phyloP scores from a whole-genome alignment of 1,284 basidiomycete genomes.

The Ustilago esculenta region DNA sequence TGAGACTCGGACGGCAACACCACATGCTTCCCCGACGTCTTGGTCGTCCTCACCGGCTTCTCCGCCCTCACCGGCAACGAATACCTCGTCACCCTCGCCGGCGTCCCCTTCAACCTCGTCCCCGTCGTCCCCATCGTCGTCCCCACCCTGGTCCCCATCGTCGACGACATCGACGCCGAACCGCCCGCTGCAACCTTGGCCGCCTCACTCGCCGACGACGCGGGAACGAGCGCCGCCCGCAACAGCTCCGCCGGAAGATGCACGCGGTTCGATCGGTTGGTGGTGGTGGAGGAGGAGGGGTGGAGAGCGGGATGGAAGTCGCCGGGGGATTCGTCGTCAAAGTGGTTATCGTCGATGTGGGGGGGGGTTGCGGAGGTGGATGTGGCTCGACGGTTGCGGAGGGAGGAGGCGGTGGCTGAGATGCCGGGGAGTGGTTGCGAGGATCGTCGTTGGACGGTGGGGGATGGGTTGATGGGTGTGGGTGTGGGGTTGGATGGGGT shows the following conservation, averaged over 20 bases:
- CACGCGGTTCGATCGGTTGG: constrained; percentile 11
- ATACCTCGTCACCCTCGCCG: constrained; percentile 61
- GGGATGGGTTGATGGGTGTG: constrained; percentile 9
- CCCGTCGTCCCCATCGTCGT: constrained; percentile 45
- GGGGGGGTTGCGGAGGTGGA: constrained; percentile 25
- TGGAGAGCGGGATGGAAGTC: constrained; percentile 49
- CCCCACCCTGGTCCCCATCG: constrained; percentile 64
- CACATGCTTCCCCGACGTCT: constrained; percentile 90
- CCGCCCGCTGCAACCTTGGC: constrained; percentile 9
- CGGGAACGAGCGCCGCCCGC: constrained; percentile 26
- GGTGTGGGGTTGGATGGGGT: constrained; percentile 3
- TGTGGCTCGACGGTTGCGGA: constrained; percentile 51
- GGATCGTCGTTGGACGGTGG: constrained; percentile 39
- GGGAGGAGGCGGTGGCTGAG: constrained; percentile 60
- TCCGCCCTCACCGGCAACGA: constrained; percentile 64
- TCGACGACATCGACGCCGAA: constrained; percentile 30
- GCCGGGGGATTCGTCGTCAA: constrained; percentile 58
- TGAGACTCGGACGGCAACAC: constrained; percentile 89
- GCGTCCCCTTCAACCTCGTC: constrained; percentile 62
- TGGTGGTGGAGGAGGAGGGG: constrained; percentile 27
- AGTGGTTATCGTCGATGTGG: constrained; percentile 51
- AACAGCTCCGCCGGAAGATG: constrained; percentile 14
- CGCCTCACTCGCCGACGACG: constrained; percentile 7
- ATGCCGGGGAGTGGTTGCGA: constrained; percentile 61
- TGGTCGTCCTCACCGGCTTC: constrained; percentile 79